Evolutionary conservation across 73 alveolate species (phyloP).

Genomic region (Paramecium octaurelia): DNA sequence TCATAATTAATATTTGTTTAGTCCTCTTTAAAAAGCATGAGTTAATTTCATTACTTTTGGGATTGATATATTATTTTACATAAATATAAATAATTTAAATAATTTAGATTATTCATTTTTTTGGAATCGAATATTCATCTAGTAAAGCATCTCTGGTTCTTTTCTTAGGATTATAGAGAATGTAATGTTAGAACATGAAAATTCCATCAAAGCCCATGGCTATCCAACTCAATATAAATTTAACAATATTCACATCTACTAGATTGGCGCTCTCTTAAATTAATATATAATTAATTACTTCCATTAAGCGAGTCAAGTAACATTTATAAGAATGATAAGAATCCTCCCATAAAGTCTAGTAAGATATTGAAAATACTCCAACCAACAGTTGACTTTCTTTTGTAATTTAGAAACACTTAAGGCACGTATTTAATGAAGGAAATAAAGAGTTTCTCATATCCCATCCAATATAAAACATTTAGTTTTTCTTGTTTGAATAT

Average conservation of each 20-base stretch:
- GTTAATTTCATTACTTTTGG: neutral
- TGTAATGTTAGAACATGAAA: slow-evolving; percentile 20
- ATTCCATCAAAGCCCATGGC: slow-evolving; percentile 34
- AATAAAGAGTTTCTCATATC: slow-evolving; percentile 89
- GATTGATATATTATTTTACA: neutral
- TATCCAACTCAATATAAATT: slow-evolving; percentile 25
- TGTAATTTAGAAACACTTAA: slow-evolving; percentile 81
- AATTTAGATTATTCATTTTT: neutral
- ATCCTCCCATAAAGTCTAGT: slow-evolving; percentile 93
- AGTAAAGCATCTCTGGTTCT: neutral
- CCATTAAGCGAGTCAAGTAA: slow-evolving; percentile 68
- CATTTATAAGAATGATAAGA: slow-evolving; percentile 73
- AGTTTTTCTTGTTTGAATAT: slow-evolving; percentile 7
- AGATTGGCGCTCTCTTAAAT: neutral
- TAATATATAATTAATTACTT: neutral
- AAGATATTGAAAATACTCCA: slow-evolving; percentile 93
- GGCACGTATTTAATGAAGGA: slow-evolving; percentile 90
- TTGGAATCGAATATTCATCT: neutral
- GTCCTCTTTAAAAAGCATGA: neutral
- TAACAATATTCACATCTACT: slow-evolving; percentile 4
- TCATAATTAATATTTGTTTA: no score
- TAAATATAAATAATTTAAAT: neutral
- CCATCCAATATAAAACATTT: slow-evolving; percentile 64
- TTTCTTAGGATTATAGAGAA: neutral
- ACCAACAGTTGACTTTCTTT: slow-evolving; percentile 89